Evolutionary conservation across 129 eudicot species (phyloP), one percentile per base, ranked within the genome.

Genomic region (Helichrysum umbraculigerum): DNA sequence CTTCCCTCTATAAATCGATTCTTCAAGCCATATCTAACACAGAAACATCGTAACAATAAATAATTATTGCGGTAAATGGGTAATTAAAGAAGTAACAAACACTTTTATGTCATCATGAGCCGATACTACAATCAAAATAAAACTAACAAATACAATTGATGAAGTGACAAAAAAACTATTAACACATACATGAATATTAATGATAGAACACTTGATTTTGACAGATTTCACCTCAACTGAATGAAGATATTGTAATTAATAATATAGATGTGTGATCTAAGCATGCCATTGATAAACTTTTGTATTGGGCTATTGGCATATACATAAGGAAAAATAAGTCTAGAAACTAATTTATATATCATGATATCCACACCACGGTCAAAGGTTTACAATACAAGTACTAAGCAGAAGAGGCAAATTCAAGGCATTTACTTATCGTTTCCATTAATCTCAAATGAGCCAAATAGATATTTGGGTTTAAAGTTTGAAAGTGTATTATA

Each of bases 21-120:
- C 70, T 70, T 78, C 76, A 78, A 71, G 76, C 72, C 21, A 70
- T 19, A 71, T 78, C 82, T 78, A 62, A 22, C 22, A 66, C 10
- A 71, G 14, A 71, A 62, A 78, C 35, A 77, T 57, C 42, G 1
- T 37, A 37, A 5, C 47, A 68, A 34, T 29, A 47, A 64, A n/a
- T 42, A 37, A 32, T 37, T 37, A 37, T 5, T 37, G 9, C 8
- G 42, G 7, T 37, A 37, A 37, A 37, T 39, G 19, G 5, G 2
- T 12, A 35, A 21, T 17, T 56, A 16, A 60, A 51, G 25, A 25
- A 25, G 28, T 25, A 20, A 39, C 69, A 16, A 73, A 35, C 37
- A 58, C 37, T 60, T 73, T 22, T 12, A 73, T 20, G 10, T 37
- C 22, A 42, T 34, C 30, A 34, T 32, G 32, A 75, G 71, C 71